Percentiles rank a stretch among this genome's conserved stretches.
phyloP scores from a whole-genome alignment of 208 protist species.

The Strigomonas culicis region DNA sequence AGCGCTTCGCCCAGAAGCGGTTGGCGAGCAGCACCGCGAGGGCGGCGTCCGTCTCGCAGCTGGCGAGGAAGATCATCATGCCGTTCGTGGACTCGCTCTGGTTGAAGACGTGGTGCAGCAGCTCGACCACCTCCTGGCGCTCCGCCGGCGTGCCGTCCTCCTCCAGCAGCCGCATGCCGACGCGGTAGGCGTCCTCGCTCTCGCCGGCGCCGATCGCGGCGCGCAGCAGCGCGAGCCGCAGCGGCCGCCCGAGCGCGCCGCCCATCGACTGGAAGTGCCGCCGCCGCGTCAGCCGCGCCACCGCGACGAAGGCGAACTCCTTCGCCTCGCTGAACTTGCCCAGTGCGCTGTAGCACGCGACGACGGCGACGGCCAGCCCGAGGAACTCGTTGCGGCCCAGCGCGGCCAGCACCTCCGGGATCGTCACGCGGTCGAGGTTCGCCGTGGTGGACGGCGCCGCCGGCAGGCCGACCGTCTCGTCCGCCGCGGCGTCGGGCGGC shows the following conservation, averaged over 20 bases:
- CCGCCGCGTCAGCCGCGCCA: slow-evolving; percentile 43
- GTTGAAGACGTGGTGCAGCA: slow-evolving; percentile 77
- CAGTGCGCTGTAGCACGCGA: slow-evolving; percentile 79
- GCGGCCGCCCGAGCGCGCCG: slow-evolving; percentile 49
- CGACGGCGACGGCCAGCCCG: slow-evolving; percentile 62
- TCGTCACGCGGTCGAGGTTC: slow-evolving; percentile 46
- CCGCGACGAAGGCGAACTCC: slow-evolving; percentile 81
- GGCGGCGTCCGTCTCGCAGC: slow-evolving; percentile 47
- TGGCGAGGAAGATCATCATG: slow-evolving; percentile 43
- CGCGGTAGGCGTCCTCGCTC: slow-evolving; percentile 77
- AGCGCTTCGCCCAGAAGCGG: slow-evolving; percentile 63
- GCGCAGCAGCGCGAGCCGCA: slow-evolving; percentile 71
- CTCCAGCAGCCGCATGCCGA: slow-evolving; percentile 72
- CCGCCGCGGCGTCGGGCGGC: slow-evolving; percentile 3
- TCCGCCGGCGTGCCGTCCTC: slow-evolving; percentile 57
- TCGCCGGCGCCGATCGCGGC: slow-evolving; percentile 70
- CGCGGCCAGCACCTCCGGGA: slow-evolving; percentile 57
- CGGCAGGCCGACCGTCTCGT: not conserved
- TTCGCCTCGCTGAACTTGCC: slow-evolving; percentile 86
- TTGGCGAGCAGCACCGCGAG: slow-evolving; percentile 77
- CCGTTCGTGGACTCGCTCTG: slow-evolving; percentile 46
- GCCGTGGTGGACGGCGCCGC: not conserved
- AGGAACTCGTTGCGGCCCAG: slow-evolving; percentile 64
- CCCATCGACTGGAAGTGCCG: slow-evolving; percentile 48
- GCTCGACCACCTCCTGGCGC: slow-evolving; percentile 60